Evolutionary conservation across 2,329 filamentous ascomycete genomes (phyloP), one percentile per base, ranked within the genome.

Genomic region (Claviceps sorghi): DNA sequence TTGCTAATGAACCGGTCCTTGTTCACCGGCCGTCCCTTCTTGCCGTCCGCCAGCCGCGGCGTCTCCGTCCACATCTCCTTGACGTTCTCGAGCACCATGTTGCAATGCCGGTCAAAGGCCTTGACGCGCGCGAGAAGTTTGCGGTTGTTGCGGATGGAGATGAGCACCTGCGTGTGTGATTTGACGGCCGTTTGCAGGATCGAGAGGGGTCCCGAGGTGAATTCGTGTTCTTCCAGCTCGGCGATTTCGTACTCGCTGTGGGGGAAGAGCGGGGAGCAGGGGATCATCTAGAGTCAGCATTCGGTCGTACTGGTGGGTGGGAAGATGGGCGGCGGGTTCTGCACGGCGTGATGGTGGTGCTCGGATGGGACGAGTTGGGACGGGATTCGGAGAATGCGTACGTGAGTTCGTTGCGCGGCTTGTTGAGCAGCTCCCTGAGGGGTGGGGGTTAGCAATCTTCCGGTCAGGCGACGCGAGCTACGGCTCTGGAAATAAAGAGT

Each of bases 51-150:
- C 64, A 87, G 77, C 55, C 82, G 76, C 48, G 91, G 89, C 52
- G 86, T 93, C 73, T 98, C 93, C 10, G 90, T 96, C 93, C 93
- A 98, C 91, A 98, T 97, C 74, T 98, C 93, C 77, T 72, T 72
- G 45, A 94, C 89, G 61, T 95, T 95, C 75, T 95, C 89, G 48
- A 96, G 76, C 3, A 95, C 87, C 93, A 98, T 97, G 73, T 98
- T 98, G 80, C 90, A 97, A 72, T 98, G 93, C 55, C 93, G 80
- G 72, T 98, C 93, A 68, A 98, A 98, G 7, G 93, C 93, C 77
- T 98, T 98, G 65, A 98, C 91, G 58, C 93, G 86, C 50, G 91
- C 93, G 52, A 98, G 83, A 48, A 98, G 79, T 77, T 98, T 98
- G 71, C 91, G 86, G 76, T 97, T 97, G 80, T 95, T 96, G 59